A percentile compares a stretch with the other conserved stretches of the same genome.
Evolutionary conservation across 140 eudicot genomes (phyloP).

Genomic region (Stevia rebaudiana): DNA sequence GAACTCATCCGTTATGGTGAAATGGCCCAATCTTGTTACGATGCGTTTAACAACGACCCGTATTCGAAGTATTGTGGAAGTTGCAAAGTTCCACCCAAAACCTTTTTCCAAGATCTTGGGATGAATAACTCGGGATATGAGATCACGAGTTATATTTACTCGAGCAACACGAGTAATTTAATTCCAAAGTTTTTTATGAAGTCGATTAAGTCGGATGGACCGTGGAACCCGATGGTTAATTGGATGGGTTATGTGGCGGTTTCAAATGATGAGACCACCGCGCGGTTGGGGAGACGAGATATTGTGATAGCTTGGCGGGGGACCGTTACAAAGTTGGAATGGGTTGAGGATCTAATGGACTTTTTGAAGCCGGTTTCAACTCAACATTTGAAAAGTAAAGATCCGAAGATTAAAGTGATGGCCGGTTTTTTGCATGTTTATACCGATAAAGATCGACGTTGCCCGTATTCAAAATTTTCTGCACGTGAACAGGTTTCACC

Average conservation of each 20-base stretch:
- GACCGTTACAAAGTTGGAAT: constrained; percentile 43
- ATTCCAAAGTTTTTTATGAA: constrained; percentile 33
- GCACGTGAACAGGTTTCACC: constrained; percentile 51
- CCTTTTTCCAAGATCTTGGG: constrained; percentile 39
- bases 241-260: constrained; percentile 83
- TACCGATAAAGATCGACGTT: constrained; percentile 38
- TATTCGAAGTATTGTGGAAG: constrained; percentile 50
- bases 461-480: constrained; percentile 34
- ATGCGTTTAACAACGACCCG: constrained; percentile 44
- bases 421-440: constrained; percentile 50
- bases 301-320: constrained; percentile 65
- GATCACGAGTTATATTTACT: constrained; percentile 40
- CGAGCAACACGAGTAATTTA: constrained; percentile 40
- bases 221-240: constrained; percentile 45
- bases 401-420: constrained; percentile 44
- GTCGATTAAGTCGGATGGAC: constrained; percentile 23
- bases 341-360: constrained; percentile 42
- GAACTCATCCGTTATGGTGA: constrained; percentile 52
- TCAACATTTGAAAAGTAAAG: constrained; percentile 30
- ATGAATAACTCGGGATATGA: constrained; percentile 37
- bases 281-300: constrained; percentile 55
- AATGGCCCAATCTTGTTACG: constrained; percentile 63
- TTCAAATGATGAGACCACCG: constrained; percentile 51
- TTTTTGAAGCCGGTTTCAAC: constrained; percentile 32
- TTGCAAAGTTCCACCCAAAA: constrained; percentile 27